Percentiles rank a stretch among this genome's conserved stretches.
phyloP scores from a whole-genome alignment of 805 yeast species.

The Helenozyma baotianmanensis region DNA sequence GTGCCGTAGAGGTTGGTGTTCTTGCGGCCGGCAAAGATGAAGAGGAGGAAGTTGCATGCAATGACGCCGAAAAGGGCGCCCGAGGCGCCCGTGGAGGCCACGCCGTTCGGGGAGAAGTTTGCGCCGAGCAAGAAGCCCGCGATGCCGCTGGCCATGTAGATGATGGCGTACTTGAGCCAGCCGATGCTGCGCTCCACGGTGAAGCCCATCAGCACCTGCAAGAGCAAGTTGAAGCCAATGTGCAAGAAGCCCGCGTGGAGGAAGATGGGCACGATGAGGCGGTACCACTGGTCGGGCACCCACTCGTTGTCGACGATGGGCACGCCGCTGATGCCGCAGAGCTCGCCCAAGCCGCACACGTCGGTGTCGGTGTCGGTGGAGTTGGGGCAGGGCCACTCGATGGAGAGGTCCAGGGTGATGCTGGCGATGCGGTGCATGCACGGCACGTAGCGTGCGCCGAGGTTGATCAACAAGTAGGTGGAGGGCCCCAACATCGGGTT shows the following conservation, averaged over 20 bases:
- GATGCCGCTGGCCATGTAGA: slow-evolving; percentile 59
- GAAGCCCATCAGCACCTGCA: slow-evolving; percentile 60
- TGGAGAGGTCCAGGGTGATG: slow-evolving; percentile 43
- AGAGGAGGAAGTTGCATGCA: slow-evolving; percentile 54
- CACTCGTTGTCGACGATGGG: slow-evolving; percentile 26
- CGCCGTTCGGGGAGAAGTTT: slow-evolving; percentile 63
- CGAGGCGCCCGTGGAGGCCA: slow-evolving; percentile 65
- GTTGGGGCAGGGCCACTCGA: slow-evolving; percentile 64
- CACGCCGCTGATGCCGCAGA: slow-evolving; percentile 59
- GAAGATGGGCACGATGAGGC: slow-evolving; percentile 65
- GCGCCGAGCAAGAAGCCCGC: slow-evolving; percentile 67
- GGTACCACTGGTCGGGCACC: slow-evolving; percentile 63
- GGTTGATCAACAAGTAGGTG: slow-evolving; percentile 55
- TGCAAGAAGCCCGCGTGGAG: slow-evolving; percentile 73
- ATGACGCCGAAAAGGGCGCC: slow-evolving; percentile 70
- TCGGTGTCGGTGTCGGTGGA: slow-evolving; percentile 52
- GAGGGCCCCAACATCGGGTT: slow-evolving; percentile 82
- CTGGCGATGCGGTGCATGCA: slow-evolving; percentile 56
- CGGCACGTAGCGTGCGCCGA: slow-evolving; percentile 69
- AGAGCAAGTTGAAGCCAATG: slow-evolving; percentile 55
- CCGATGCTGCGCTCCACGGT: slow-evolving; percentile 58
- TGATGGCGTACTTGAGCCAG: slow-evolving; percentile 44
- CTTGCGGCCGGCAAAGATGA: slow-evolving; percentile 49
- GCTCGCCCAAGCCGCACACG: slow-evolving; percentile 51
- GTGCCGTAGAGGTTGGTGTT: slow-evolving; percentile 43